phyloP scores from a whole-genome alignment of 148 eudicot genomes.

The Simmondsia chinensis region DNA sequence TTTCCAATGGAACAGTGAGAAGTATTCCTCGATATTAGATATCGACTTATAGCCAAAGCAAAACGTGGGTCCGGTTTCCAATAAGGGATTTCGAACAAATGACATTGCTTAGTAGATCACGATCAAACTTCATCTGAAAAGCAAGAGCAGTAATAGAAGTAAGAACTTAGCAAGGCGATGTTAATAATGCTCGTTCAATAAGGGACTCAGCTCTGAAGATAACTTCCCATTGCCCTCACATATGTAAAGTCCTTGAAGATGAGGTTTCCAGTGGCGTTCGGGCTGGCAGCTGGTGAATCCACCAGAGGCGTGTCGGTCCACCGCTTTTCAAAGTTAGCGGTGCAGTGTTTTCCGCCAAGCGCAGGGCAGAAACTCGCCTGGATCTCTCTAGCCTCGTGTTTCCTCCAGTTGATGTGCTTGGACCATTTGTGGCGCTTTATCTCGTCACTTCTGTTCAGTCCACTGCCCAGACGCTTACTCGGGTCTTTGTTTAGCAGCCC shows the following conservation, averaged over 20 bases:
- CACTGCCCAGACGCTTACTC: slow-evolving; percentile 38
- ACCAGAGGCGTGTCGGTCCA: slow-evolving; percentile 33
- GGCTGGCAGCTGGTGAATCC: slow-evolving; percentile 39
- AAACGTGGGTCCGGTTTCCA: too few species aligned
- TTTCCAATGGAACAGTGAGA: too few species aligned
- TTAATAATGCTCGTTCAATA: too few species aligned
- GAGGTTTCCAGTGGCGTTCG: slow-evolving; percentile 12
- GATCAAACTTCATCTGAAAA: too few species aligned
- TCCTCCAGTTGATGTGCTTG: slow-evolving; percentile 42
- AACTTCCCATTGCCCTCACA: too few species aligned
- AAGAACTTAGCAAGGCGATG: too few species aligned
- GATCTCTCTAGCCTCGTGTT: slow-evolving; percentile 35
- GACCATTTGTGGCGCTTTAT: slow-evolving; percentile 46
- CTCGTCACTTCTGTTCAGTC: slow-evolving; percentile 18
- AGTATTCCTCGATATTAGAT: too few species aligned
- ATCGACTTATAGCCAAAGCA: too few species aligned
- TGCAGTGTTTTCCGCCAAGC: slow-evolving; percentile 28
- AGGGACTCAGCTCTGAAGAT: too few species aligned
- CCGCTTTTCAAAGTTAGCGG: slow-evolving; percentile 23
- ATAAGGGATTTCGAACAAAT: too few species aligned
- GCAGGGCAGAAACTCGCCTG: slow-evolving; percentile 30
- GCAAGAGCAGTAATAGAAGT: too few species aligned
- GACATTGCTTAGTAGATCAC: too few species aligned
- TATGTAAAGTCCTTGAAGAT: slow-evolving; percentile 20
- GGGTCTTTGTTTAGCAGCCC: slow-evolving; percentile 44